These are phyloP conservation scores for Botrytis pseudocinerea DNA, from an alignment of 2,329 filamentous ascomycete genomes.

Conservation along the genomic window DNA sequence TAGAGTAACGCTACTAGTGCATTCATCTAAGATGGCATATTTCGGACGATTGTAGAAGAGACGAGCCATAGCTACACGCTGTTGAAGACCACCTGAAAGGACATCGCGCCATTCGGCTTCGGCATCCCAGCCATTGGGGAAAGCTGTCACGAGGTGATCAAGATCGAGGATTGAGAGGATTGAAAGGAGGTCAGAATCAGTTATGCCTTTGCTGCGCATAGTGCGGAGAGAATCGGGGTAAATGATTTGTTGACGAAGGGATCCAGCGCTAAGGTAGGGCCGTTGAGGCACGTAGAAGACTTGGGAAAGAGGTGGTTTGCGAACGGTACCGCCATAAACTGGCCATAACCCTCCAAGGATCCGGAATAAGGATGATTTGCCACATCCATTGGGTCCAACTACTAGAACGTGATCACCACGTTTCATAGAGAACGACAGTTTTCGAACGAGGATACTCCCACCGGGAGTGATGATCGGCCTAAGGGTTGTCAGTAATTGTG, in stretches of 20 bases:
- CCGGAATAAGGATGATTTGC: constrained; percentile 93
- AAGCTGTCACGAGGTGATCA: constrained; percentile 75
- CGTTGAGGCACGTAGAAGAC: constrained; percentile 99
- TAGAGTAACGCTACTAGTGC: constrained; percentile 90
- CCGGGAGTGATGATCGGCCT: constrained; percentile 94
- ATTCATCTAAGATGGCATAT: constrained; percentile 96
- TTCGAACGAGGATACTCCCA: constrained; percentile 84
- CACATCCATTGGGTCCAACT: constrained; percentile 94
- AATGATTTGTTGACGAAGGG: constrained; percentile 93
- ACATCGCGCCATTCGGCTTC: constrained; percentile 97
- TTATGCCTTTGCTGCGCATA: constrained; percentile 81
- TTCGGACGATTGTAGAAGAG: constrained; percentile 91
- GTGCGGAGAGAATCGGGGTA: constrained; percentile 88
- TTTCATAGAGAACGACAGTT: constrained; percentile 82
- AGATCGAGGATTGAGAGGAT: constrained; percentile 82
- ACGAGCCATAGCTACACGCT: constrained; percentile 93
- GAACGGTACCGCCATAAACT: constrained; percentile 90
- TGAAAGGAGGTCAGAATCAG: constrained; percentile 74
- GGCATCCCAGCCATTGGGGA: constrained; percentile 80
- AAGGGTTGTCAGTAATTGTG: constrained; percentile 29
- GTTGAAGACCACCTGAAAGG: constrained; percentile 87
- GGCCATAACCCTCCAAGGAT: constrained; percentile 97
- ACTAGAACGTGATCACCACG: constrained; percentile 87
- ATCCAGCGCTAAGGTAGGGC: constrained; percentile 87
- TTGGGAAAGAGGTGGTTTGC: constrained; percentile 86